A percentile compares a stretch with the other conserved stretches of the same genome.
phyloP scores from a whole-genome alignment of 139 green algal species.

The Chlamydomonas sp. region DNA sequence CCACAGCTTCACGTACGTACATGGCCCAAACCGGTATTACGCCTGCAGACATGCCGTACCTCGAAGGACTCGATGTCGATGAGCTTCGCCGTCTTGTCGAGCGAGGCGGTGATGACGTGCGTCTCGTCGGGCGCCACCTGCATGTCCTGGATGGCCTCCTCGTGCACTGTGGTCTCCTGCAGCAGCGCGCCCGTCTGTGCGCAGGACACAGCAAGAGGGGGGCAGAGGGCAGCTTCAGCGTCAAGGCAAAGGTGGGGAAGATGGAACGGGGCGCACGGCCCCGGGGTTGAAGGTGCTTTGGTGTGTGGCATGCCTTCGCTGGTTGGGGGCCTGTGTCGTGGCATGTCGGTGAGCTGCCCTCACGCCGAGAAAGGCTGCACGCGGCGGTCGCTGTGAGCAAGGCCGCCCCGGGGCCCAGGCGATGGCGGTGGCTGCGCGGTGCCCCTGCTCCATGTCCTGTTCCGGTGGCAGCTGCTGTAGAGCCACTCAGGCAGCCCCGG shows the following conservation, averaged over 20 bases:
- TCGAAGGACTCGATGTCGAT: constrained; percentile 87
- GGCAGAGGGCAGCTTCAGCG: not conserved
- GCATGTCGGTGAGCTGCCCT: too few relatives aligned
- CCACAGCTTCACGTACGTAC: too few relatives aligned
- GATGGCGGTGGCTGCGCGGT: not conserved
- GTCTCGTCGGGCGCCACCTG: constrained; percentile 78
- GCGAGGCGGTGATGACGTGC: constrained; percentile 94
- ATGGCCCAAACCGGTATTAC: too few relatives aligned
- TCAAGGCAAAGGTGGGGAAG: too few relatives aligned
- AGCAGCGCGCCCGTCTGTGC: constrained; percentile 76
- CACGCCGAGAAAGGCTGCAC: too few relatives aligned
- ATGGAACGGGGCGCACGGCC: too few relatives aligned
- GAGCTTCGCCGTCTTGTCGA: constrained; percentile 93
- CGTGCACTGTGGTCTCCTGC: constrained; percentile 79
- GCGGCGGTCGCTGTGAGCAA: too few relatives aligned
- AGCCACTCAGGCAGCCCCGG: not conserved
- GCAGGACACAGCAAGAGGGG: not conserved
- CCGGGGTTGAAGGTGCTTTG: too few relatives aligned
- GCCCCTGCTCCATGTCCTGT: not conserved
- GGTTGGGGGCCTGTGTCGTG: too few relatives aligned
- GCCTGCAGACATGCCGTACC: not conserved
- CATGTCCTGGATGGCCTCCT: constrained; percentile 89
- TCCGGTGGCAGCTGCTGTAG: not conserved
- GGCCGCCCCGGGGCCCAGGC: too few relatives aligned
- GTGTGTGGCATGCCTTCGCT: too few relatives aligned